Base-by-base conservation (phyloP, 495 filamentous ascomycete species). In the Hamigera avellanea region DNA sequence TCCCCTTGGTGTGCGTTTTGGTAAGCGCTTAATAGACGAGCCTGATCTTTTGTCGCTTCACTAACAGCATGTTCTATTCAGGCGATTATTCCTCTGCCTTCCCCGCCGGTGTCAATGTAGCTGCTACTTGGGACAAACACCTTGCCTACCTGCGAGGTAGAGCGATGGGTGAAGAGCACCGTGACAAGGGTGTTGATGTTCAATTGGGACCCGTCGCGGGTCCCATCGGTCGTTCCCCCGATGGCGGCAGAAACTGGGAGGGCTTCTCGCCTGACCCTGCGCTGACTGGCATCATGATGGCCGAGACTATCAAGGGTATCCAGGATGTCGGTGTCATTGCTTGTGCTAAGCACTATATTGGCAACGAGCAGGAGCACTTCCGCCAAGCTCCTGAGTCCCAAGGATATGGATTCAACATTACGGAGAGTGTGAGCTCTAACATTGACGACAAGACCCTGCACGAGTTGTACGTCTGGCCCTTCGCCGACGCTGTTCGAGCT, bases 381-480 rank as follows among this genome's bases (percentile, higher is more conserved):
- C 81, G 91, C 39, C 80, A 91, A 53, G 54, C 56, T 0, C 55
- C 63, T n/a, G 81, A 86, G 51, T 70, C 76, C 2, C 53, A 53
- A 30, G 68, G 62, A 12, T 80, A 73, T 41, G 77, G 78, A 2
- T 79, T 69, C 52, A 69, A 79, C 41, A 80, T 85, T 37, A 55
- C 48, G 16, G 73, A 88, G 36, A 62, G 67, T 17, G 33, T 80
- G 4, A 91, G 84, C 50, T 76, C 80, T 12, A 98, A 95, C 52
- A 62, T 95, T 12, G 91, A 95, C 52, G 91, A 98, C 59, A 80
- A 75, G 54, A 93, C 89, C 2, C 74, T 98, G 75, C 91, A 98
- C 57, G 91, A 98, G 57, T 51, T 91, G 25, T 98, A 98, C 52
- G 69, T 95, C 8, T 98, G 91, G 66, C 83, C 83, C 13, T 86